Evolutionary conservation across 2,329 filamentous ascomycete genomes (phyloP).

Genomic region (Ilyonectria destructans): DNA sequence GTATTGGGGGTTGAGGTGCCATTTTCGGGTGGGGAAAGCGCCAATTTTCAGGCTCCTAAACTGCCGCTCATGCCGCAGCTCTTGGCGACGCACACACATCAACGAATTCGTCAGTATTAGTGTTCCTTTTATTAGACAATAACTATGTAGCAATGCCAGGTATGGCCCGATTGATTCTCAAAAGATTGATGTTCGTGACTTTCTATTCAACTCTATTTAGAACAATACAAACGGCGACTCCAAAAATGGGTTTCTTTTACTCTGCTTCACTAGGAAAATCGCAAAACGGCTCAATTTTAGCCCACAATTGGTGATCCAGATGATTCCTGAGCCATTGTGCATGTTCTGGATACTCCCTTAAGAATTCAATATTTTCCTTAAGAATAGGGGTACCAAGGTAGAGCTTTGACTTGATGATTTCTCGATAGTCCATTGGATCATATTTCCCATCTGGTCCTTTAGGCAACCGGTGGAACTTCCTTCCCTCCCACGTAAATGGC

Average conservation of each 20-base stretch:
- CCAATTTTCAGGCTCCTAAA: too few relatives aligned
- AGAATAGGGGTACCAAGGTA: slow-evolving; percentile 3
- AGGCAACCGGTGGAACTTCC: slow-evolving; percentile 21
- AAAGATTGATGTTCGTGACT: background rate
- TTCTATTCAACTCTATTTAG: background rate
- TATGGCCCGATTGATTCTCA: background rate
- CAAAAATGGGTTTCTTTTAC: background rate
- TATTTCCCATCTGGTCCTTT: slow-evolving; percentile 29
- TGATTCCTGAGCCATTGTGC: slow-evolving; percentile 27
- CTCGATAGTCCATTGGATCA: slow-evolving; percentile 7
- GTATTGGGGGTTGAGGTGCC: too few relatives aligned
- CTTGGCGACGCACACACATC: too few relatives aligned
- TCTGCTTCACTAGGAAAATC: background rate
- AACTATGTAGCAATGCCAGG: too few relatives aligned
- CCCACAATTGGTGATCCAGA: slow-evolving; percentile 17
- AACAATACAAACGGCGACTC: background rate
- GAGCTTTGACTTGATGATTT: slow-evolving; percentile 25
- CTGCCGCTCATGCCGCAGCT: too few relatives aligned
- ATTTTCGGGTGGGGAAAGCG: too few relatives aligned
- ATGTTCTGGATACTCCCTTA: slow-evolving; percentile 32
- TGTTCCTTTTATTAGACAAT: too few relatives aligned
- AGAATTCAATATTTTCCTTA: slow-evolving; percentile 10
- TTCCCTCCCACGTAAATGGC: slow-evolving; percentile 33
- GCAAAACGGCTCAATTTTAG: slow-evolving; percentile 23
- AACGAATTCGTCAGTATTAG: too few relatives aligned